Evolutionary conservation across 345 rosid species (phyloP).

Genomic region (Populus deltoides): DNA sequence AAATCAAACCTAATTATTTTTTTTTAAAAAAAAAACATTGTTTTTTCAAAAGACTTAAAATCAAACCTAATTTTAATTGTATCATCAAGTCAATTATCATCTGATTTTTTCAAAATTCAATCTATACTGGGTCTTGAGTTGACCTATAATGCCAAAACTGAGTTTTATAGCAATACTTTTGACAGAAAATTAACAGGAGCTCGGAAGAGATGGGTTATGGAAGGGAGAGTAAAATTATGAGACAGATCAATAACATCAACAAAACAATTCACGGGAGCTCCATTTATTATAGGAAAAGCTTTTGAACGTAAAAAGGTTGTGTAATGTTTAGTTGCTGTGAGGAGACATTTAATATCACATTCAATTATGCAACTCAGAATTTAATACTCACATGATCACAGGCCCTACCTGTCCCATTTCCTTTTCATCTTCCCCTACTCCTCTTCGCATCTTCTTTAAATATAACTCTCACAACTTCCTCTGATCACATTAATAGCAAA

Average conservation of each 20-base stretch:
- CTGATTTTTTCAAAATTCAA: too few species aligned
- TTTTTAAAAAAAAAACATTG: too few species aligned
- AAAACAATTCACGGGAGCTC: neutral
- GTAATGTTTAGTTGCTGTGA: neutral
- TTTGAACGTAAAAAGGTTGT: neutral
- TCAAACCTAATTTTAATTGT: too few species aligned
- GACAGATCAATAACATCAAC: neutral
- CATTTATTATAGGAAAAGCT: neutral
- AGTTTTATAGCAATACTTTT: neutral
- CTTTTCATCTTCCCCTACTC: neutral
- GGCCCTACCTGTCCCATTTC: slow-evolving; percentile 11
- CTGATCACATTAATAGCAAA: slow-evolving; percentile 25
- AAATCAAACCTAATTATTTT: too few species aligned
- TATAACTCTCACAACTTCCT: slow-evolving; percentile 21
- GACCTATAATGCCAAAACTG: too few species aligned
- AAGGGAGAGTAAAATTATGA: neutral
- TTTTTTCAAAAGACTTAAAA: too few species aligned
- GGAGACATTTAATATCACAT: slow-evolving; percentile 18
- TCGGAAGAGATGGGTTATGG: neutral
- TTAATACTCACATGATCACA: slow-evolving; percentile 31
- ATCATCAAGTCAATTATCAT: too few species aligned
- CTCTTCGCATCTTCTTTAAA: slow-evolving; percentile 30
- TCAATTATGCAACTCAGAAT: slow-evolving; percentile 24
- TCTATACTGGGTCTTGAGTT: too few species aligned
- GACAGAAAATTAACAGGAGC: neutral